Percentiles rank a stretch among this genome's conserved stretches.
Evolutionary conservation across 2,329 filamentous ascomycete genomes (phyloP).

Genomic region (Chrysosporium queenslandicum): DNA sequence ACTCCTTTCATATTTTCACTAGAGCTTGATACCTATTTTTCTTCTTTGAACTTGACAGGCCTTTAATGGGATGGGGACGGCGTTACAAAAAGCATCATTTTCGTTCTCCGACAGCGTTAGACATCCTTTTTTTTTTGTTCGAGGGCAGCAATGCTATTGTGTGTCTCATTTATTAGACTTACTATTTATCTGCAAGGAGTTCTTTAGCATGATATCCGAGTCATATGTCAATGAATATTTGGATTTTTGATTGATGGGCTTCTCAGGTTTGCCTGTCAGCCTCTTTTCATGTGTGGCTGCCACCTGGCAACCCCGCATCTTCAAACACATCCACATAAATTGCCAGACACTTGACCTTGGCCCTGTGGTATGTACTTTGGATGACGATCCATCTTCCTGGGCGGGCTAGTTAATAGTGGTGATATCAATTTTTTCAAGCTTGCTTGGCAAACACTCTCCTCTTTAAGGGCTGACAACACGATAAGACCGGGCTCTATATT

Average conservation of each 20-base stretch:
- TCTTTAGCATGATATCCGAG: neutral
- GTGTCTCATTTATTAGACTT: neutral
- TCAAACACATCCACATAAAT: no score
- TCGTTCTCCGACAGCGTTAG: neutral
- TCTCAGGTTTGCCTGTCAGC: neutral
- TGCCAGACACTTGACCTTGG: no score
- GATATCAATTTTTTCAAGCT: no score
- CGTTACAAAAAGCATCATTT: slow-evolving; percentile 1
- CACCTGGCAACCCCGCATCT: no score
- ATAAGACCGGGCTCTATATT: neutral
- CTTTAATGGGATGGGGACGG: neutral
- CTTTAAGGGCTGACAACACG: no score
- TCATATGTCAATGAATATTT: neutral
- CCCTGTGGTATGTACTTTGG: no score
- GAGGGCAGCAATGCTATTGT: neutral
- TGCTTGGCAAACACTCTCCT: no score
- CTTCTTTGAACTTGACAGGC: neutral
- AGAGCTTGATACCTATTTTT: neutral
- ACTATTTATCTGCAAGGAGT: neutral
- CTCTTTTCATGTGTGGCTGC: neutral
- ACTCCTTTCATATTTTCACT: neutral
- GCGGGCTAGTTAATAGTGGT: no score
- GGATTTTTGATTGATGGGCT: neutral
- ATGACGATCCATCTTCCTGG: no score
- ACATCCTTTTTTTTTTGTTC: neutral